Conservation (phyloP, 371 early-diverging fungal genomes). For the Rhizopus sp. region DNA sequence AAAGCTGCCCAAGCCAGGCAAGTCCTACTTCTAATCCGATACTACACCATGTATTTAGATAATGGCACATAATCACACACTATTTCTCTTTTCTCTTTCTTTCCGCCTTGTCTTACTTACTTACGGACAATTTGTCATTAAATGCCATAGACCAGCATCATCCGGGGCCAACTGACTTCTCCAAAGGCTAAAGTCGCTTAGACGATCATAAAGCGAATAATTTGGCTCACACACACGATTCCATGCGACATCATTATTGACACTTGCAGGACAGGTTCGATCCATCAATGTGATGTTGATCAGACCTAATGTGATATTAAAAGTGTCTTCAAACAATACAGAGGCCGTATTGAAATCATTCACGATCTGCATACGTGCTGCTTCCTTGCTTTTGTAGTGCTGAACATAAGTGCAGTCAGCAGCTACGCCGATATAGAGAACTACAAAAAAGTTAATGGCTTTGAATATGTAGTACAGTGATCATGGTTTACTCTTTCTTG, state of each 20-base stretch:
- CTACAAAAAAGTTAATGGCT: slow-evolving; percentile 18
- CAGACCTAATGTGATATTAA: slow-evolving; percentile 87
- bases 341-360: slow-evolving; percentile 79
- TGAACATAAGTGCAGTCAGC: slow-evolving; percentile 81
- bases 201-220: slow-evolving; percentile 76
- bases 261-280: slow-evolving; percentile 54
- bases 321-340: slow-evolving; percentile 86
- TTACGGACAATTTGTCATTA: slow-evolving; percentile 86
- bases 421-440: slow-evolving; percentile 54
- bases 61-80: neutral
- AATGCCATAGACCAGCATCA: slow-evolving; percentile 91
- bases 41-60: slow-evolving; percentile 18
- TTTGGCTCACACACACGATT: slow-evolving; percentile 76
- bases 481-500: slow-evolving; percentile 22
- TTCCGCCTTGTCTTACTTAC: slow-evolving; percentile 6
- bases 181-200: slow-evolving; percentile 92
- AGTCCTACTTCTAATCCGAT: slow-evolving; percentile 90
- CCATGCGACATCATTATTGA: slow-evolving; percentile 55
- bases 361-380: slow-evolving; percentile 73
- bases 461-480: neutral
- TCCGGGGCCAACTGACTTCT: slow-evolving; percentile 69
- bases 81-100: too few relatives aligned
- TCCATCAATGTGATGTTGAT: slow-evolving; percentile 76
- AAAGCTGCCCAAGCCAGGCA: slow-evolving; percentile 89
- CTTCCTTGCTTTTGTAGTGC: slow-evolving; percentile 54